Evolutionary conservation across 2,329 filamentous ascomycete genomes (phyloP).

Genomic region (Neofusicoccum laricinum): DNA sequence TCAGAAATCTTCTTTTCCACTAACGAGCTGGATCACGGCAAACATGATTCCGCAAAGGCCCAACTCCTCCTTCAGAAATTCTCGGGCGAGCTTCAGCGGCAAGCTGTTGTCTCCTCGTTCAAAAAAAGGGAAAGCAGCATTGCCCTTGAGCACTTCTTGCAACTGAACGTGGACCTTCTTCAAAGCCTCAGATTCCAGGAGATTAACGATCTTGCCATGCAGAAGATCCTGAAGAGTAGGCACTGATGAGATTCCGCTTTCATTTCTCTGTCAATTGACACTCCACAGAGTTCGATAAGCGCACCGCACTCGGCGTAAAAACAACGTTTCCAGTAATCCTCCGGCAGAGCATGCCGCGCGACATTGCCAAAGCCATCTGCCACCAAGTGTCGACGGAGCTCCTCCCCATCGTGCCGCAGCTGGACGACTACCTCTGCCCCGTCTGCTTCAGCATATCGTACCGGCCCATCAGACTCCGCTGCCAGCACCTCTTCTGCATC

Average conservation of each 20-base stretch:
- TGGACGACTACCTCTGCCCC: conserved; percentile 82
- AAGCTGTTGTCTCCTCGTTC: conserved; percentile 55
- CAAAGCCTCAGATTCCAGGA: conserved; percentile 80
- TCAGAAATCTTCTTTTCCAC: conserved; percentile 80
- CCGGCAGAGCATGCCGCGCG: conserved; percentile 59
- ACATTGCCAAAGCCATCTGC: conserved; percentile 72
- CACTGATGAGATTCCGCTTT: conserved; percentile 6
- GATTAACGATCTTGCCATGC: conserved; percentile 73
- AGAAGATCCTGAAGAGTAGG: conserved; percentile 81
- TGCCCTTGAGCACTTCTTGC: conserved; percentile 67
- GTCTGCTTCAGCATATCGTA: conserved; percentile 78
- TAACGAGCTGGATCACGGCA: conserved; percentile 67
- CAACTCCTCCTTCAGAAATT: conserved; percentile 69
- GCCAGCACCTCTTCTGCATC: conserved; percentile 78
- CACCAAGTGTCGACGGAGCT: conserved; percentile 71
- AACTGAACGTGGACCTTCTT: conserved; percentile 73
- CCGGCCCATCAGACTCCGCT: conserved; percentile 73
- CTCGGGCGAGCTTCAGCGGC: conserved; percentile 62
- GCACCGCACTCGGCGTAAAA: conserved; percentile 69
- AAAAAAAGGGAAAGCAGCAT: conserved; percentile 63
- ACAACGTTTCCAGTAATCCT: conserved; percentile 60
- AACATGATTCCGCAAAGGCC: conserved; percentile 63
- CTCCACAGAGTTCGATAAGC: conserved; percentile 76
- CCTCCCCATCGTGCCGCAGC: conserved; percentile 69
- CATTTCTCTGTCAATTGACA: not conserved